These are phyloP conservation scores for Suillus alpinus DNA, from an alignment of 768 basidiomycete genomes.

Conservation along the genomic window DNA sequence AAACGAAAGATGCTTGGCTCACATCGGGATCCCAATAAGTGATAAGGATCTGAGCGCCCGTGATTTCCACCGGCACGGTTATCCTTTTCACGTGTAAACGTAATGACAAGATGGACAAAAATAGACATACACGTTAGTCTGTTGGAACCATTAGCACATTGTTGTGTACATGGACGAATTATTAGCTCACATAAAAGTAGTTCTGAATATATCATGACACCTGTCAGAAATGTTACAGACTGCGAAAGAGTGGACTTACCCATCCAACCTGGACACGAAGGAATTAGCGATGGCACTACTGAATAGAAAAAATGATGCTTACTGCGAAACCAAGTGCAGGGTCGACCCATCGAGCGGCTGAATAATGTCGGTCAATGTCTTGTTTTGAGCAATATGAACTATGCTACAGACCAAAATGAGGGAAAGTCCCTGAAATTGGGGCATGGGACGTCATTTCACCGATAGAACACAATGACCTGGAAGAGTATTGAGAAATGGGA, in stretches of 20 bases:
- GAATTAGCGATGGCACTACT: not conserved
- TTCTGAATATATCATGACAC: conserved; percentile 31
- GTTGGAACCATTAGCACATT: not conserved
- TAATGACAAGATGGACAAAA: not conserved
- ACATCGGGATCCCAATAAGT: conserved; percentile 71
- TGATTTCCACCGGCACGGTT: conserved; percentile 70
- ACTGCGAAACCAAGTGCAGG: conserved; percentile 58
- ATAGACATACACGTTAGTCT: conserved; percentile 10
- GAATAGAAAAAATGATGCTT: conserved; percentile 25
- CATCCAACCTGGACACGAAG: conserved; percentile 21
- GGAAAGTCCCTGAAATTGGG: conserved; percentile 76
- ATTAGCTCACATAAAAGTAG: conserved; percentile 50
- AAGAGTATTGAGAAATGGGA: conserved; percentile 9
- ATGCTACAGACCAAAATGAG: conserved; percentile 53
- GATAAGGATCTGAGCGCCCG: conserved; percentile 66
- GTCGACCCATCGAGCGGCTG: conserved; percentile 57
- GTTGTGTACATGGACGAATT: conserved; percentile 30
- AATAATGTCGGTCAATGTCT: not conserved
- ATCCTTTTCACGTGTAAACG: conserved; percentile 36
- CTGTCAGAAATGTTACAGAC: not conserved
- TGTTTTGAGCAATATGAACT: not conserved
- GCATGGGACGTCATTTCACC: conserved; percentile 83
- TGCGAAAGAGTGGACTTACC: conserved; percentile 34
- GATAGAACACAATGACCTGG: conserved; percentile 58
- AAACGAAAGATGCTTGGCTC: conserved; percentile 12